phyloP scores from a whole-genome alignment of 352 stramenopile genomes.

The Elongisporangium senticosum region DNA sequence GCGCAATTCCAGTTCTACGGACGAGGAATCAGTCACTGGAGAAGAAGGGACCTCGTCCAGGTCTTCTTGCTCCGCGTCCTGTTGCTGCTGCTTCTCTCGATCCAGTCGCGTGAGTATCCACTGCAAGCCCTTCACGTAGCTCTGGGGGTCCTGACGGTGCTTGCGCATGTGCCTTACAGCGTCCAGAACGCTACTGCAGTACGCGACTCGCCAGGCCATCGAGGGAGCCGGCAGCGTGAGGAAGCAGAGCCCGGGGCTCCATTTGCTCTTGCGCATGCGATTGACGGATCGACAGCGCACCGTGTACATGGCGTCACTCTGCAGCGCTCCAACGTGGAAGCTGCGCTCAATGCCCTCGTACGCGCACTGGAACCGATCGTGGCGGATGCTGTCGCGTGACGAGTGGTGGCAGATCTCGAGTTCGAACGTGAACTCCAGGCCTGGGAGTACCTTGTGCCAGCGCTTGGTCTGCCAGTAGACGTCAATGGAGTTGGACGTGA shows the following conservation, averaged over 20 bases:
- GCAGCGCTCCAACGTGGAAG: conserved; percentile 26
- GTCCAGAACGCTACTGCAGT: conserved; percentile 42
- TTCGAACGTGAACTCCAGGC: conserved; percentile 40
- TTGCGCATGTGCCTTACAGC: conserved; percentile 33
- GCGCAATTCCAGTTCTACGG: conserved; percentile 27
- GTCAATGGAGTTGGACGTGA: conserved; percentile 33
- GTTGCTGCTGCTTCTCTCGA: conserved; percentile 15
- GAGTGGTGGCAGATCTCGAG: conserved; percentile 44
- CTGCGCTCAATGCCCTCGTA: conserved; percentile 30
- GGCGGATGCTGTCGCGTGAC: conserved; percentile 3
- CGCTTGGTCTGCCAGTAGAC: conserved; percentile 56
- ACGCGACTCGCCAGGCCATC: conserved; percentile 45
- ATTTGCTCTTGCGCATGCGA: conserved; percentile 41
- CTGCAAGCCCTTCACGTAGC: conserved; percentile 33
- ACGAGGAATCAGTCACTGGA: conserved; percentile 8
- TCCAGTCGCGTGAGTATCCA: conserved; percentile 52
- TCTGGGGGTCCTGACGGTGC: conserved; percentile 15
- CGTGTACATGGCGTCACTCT: conserved; percentile 34
- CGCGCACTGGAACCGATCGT: conserved; percentile 31
- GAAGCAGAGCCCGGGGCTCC: conserved; percentile 43
- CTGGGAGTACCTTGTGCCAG: conserved; percentile 31
- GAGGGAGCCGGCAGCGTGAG: conserved; percentile 44
- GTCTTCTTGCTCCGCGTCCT: conserved; percentile 12
- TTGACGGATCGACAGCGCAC: conserved; percentile 48
- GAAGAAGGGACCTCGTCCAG: conserved; percentile 7